These are phyloP conservation scores for Leishmania arabica DNA, from an alignment of 208 protist species.

Conservation along the genomic window DNA sequence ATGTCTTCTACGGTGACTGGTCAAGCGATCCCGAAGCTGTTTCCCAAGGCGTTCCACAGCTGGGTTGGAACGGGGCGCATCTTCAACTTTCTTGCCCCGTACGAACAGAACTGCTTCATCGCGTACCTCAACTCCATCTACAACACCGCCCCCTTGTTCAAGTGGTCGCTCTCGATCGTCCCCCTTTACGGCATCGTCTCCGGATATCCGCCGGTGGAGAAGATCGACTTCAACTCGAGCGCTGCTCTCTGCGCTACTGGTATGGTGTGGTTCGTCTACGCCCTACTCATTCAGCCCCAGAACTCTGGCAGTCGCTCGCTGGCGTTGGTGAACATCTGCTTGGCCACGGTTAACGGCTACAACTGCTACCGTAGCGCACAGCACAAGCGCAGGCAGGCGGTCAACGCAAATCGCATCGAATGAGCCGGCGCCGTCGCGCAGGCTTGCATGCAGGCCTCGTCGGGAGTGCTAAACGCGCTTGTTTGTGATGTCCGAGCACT, in stretches of 20 bases:
- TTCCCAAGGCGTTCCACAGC: conserved; percentile 75
- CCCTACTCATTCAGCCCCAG: conserved; percentile 88
- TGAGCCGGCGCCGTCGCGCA: background rate
- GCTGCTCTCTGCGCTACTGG: conserved; percentile 76
- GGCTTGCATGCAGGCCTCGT: background rate
- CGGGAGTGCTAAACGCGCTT: background rate
- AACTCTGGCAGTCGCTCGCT: conserved; percentile 87
- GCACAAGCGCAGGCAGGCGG: conserved; percentile 45
- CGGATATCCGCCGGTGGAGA: conserved; percentile 80
- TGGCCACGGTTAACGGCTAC: conserved; percentile 85
- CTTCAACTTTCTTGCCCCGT: conserved; percentile 78
- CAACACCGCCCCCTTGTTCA: conserved; percentile 84
- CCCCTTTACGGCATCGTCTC: conserved; percentile 86
- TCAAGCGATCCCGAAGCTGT: conserved; percentile 75
- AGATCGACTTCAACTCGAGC: conserved; percentile 91
- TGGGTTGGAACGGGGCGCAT: conserved; percentile 76
- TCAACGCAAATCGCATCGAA: conserved; percentile 21
- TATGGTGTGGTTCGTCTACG: conserved; percentile 87
- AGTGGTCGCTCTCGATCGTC: conserved; percentile 89
- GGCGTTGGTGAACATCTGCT: conserved; percentile 79
- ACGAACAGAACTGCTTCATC: conserved; percentile 70
- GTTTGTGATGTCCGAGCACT: background rate
- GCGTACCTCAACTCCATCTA: conserved; percentile 88
- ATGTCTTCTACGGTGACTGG: conserved; percentile 51
- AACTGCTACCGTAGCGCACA: conserved; percentile 73